These are phyloP conservation scores for Microstegium vimineum DNA, from an alignment of 176 grass and related monocot genomes.

Conservation along the genomic window DNA sequence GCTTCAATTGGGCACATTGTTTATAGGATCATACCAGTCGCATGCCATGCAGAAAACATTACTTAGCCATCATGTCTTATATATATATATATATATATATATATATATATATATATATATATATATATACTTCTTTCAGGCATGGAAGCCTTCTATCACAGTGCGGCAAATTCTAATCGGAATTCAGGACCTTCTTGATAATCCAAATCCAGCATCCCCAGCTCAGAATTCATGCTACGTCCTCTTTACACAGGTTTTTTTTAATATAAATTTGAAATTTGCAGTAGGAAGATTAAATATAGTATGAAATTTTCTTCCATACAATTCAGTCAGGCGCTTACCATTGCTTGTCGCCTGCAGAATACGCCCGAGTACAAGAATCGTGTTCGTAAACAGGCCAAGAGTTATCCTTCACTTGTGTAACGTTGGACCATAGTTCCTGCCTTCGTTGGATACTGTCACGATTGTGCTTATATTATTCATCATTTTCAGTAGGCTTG, in stretches of 20 bases:
- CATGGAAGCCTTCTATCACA: slow-evolving; percentile 88
- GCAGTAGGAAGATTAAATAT: background rate
- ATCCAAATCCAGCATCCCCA: slow-evolving; percentile 59
- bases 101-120: background rate
- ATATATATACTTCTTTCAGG: slow-evolving; percentile 38
- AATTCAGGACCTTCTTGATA: slow-evolving; percentile 84
- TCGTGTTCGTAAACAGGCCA: slow-evolving; percentile 57
- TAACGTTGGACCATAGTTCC: slow-evolving; percentile 1
- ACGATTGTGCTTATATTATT: background rate
- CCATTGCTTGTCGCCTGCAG: slow-evolving; percentile 34
- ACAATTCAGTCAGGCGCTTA: background rate
- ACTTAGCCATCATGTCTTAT: background rate
- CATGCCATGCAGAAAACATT: background rate
- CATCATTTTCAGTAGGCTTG: background rate
- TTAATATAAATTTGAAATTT: background rate
- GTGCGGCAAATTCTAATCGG: slow-evolving; percentile 81
- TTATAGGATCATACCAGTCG: background rate
- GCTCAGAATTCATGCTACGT: slow-evolving; percentile 47
- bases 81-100: background rate
- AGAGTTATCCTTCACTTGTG: slow-evolving; percentile 48
- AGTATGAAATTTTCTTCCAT: background rate
- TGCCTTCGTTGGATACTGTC: background rate
- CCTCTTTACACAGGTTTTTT: slow-evolving; percentile 49
- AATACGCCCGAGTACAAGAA: slow-evolving; percentile 49
- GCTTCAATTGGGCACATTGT: background rate